Percentiles rank a stretch among this genome's conserved stretches.
phyloP scores from a whole-genome alignment of 495 filamentous ascomycete genomes.

The Mycothermus thermophilus region DNA sequence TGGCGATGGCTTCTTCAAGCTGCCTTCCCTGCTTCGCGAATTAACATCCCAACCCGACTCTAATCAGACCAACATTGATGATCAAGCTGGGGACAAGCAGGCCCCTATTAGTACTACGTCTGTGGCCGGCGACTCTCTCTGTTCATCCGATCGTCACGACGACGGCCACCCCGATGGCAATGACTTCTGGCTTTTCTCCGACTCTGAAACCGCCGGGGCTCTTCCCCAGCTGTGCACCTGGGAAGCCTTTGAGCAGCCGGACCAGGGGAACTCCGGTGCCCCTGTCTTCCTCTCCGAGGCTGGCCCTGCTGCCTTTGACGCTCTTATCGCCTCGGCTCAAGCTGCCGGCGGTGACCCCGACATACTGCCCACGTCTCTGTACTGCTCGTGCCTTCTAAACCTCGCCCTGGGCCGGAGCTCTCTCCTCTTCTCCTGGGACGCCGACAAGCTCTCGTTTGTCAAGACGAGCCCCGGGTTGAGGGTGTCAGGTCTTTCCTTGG shows the following conservation, averaged over 20 bases:
- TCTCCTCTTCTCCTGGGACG: slow-evolving; percentile 58
- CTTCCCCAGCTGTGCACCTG: slow-evolving; percentile 47
- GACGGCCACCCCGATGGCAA: slow-evolving; percentile 10
- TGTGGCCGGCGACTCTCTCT: neutral
- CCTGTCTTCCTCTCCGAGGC: slow-evolving; percentile 64
- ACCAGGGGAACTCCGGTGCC: slow-evolving; percentile 21
- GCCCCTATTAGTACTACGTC: too few relatives aligned
- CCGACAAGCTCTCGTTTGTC: slow-evolving; percentile 41
- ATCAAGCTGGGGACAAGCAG: too few relatives aligned
- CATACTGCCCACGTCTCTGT: slow-evolving; percentile 32
- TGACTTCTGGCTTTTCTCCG: slow-evolving; percentile 42
- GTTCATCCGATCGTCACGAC: neutral
- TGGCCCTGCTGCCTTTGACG: slow-evolving; percentile 59
- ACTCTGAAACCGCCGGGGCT: slow-evolving; percentile 15
- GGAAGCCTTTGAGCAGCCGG: slow-evolving; percentile 56
- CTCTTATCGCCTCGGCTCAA: slow-evolving; percentile 31
- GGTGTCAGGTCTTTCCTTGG: slow-evolving; percentile 54
- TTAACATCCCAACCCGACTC: too few relatives aligned
- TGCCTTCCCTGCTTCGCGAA: slow-evolving; percentile 23
- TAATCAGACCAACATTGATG: too few relatives aligned
- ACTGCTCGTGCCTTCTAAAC: slow-evolving; percentile 49
- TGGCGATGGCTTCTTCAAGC: slow-evolving; percentile 28
- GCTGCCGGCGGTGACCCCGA: slow-evolving; percentile 7
- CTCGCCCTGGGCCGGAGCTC: slow-evolving; percentile 74
- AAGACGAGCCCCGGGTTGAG: slow-evolving; percentile 40